Percentiles rank a stretch among this genome's conserved stretches.
Conservation (phyloP, 129 eudicot genomes). For the Kitagawia praeruptora region DNA sequence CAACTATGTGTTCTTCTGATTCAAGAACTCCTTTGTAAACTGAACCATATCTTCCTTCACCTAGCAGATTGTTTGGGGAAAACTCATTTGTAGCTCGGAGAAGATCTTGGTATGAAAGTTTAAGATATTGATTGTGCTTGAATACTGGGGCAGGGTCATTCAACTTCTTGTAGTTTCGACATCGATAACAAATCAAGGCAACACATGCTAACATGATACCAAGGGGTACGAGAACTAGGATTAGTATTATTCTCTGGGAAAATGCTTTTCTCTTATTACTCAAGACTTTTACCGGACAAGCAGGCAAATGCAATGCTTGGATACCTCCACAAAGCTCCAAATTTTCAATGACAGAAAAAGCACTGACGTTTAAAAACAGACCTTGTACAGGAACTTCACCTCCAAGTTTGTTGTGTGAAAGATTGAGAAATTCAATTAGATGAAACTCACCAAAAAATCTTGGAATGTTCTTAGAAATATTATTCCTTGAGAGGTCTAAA, state of each 20-base stretch:
- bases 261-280: background rate
- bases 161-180: background rate
- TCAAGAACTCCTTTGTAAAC: constrained; percentile 14
- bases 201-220: background rate
- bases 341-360: background rate
- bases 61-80: constrained; percentile 1
- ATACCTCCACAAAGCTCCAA: background rate
- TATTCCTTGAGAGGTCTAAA: background rate
- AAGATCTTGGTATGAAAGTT: constrained; percentile 9
- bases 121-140: background rate
- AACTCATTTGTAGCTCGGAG: constrained; percentile 13
- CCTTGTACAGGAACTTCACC: background rate
- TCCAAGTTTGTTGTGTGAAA: background rate
- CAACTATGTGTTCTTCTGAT: background rate
- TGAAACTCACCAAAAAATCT: background rate
- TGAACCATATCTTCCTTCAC: constrained; percentile 13
- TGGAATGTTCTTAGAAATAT: background rate
- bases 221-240: background rate
- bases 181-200: background rate
- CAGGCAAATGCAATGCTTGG: background rate
- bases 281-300: background rate
- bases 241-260: no score
- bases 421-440: background rate
- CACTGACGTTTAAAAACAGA: background rate
- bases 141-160: no score